A percentile compares a stretch with the other conserved stretches of the same genome.
These are phyloP conservation scores for Amaranthus cruentus DNA, from an alignment of 148 eudicot species.

Conservation along the genomic window DNA sequence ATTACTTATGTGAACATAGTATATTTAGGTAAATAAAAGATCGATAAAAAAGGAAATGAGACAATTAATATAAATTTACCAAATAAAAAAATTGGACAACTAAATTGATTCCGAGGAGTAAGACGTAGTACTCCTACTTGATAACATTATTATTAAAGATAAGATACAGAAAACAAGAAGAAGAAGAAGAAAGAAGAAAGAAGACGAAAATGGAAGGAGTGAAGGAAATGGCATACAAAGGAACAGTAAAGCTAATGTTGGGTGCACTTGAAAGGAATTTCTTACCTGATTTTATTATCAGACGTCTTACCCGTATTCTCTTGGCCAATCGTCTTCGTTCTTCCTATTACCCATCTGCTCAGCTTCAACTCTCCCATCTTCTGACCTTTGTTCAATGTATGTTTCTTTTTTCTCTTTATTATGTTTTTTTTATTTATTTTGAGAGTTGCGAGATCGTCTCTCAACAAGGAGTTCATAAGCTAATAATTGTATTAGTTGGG, in stretches of 20 bases:
- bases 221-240: constrained; percentile 52
- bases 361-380: constrained; percentile 62
- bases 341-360: constrained; percentile 48
- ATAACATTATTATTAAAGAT: background rate
- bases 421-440: background rate
- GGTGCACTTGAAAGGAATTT: constrained; percentile 63
- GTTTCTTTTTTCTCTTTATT: background rate
- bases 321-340: constrained; percentile 67
- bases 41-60: too few species aligned
- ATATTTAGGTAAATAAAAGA: too few species aligned
- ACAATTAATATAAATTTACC: too few species aligned
- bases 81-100: too few species aligned
- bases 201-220: constrained; percentile 38
- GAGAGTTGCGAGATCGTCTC: too few species aligned
- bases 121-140: background rate
- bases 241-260: constrained; percentile 55
- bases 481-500: too few species aligned
- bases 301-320: constrained; percentile 68
- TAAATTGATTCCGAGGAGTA: too few species aligned
- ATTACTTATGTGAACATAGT: too few species aligned
- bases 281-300: constrained; percentile 63
- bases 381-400: constrained; percentile 63
- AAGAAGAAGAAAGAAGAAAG: background rate
- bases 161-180: background rate
- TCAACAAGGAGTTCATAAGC: too few species aligned